Evolutionary conservation across 805 yeast species (phyloP).

Genomic region (Metschnikowia peoriensis): DNA sequence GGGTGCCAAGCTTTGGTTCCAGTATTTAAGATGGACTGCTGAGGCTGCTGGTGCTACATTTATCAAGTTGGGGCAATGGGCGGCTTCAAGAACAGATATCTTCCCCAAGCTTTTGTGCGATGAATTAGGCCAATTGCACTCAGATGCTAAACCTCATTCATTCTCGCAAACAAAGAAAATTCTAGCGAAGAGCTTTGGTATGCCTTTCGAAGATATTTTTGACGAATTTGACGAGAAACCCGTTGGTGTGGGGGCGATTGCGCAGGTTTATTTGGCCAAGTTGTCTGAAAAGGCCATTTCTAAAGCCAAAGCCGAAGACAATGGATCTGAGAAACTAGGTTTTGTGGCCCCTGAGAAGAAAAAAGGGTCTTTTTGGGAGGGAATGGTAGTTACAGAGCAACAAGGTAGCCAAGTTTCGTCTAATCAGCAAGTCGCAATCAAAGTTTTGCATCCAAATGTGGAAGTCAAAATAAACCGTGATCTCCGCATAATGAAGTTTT

Average conservation of each 20-base stretch:
- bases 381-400: constrained; percentile 33
- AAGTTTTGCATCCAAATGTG: constrained; percentile 89
- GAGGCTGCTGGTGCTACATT: constrained; percentile 92
- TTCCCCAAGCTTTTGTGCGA: constrained; percentile 78
- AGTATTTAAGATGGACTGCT: constrained; percentile 58
- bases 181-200: constrained; percentile 58
- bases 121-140: constrained; percentile 74
- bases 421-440: constrained; percentile 74
- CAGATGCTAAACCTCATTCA: constrained; percentile 76
- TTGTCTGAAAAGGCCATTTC: constrained; percentile 47
- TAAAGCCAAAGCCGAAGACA: constrained; percentile 31
- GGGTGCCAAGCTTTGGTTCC: constrained; percentile 75
- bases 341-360: constrained; percentile 11
- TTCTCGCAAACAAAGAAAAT: constrained; percentile 56
- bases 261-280: constrained; percentile 85
- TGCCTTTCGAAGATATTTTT: constrained; percentile 70
- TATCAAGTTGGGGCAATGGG: constrained; percentile 96
- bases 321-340: constrained; percentile 15
- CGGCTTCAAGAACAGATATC: constrained; percentile 93
- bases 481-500: constrained; percentile 74
- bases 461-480: constrained; percentile 73
- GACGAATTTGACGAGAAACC: constrained; percentile 75
- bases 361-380: constrained; percentile 26
- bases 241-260: constrained; percentile 97
- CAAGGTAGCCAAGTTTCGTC: constrained; percentile 33